Evolutionary conservation across 2,329 filamentous ascomycete genomes (phyloP), one percentile per base, ranked within the genome.

Genomic region (Bipolaris zeicola): DNA sequence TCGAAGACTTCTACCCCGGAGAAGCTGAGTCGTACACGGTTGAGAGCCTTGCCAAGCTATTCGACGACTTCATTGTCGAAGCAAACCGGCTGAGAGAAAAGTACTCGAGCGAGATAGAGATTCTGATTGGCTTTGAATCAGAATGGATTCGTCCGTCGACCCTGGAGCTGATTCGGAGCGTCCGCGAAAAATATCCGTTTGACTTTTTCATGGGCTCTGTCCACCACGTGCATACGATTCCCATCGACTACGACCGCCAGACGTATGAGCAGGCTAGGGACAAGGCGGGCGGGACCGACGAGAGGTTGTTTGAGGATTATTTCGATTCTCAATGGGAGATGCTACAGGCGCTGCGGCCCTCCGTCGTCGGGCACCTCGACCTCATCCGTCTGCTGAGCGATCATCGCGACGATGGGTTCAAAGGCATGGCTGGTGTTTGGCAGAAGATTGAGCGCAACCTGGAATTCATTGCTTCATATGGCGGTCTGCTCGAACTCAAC

Each of bases 151-250:
- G 93, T 6, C 83, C 88, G 0, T 82, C 81, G 3, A 85, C 84
- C 3, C 86, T 87, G 66, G 76, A 75, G 0, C 78, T 89, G 44
- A 87, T 96, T 56, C 70, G 79, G 33, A 66, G 75, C 10, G 83
- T 91, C 3, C 79, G 88, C 20, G 71, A 81, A 6, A 82, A 85
- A 60, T 84, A 91, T 37, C 77, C 79, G 8, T 83, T 96, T 59
- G 94, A 98, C 78, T 91, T 96, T 78, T 96, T 97, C 79, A 83
- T 99, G 71, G 95, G 95, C 55, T 96, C 91, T 1, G 84, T 98
- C 46, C 95, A 99, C 78, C 95, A 99, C 76, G 90, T 93, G 6
- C 86, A 91, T 70, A 87, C 87, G 14, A 82, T 94, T 41, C 93
- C 95, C 6, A 96, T 99, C 70, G 95, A 99, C 80, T 96, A 90